Evolutionary conservation across 176 grass and related monocot genomes (phyloP).

Genomic region (Echinochloa phyllopogon): DNA sequence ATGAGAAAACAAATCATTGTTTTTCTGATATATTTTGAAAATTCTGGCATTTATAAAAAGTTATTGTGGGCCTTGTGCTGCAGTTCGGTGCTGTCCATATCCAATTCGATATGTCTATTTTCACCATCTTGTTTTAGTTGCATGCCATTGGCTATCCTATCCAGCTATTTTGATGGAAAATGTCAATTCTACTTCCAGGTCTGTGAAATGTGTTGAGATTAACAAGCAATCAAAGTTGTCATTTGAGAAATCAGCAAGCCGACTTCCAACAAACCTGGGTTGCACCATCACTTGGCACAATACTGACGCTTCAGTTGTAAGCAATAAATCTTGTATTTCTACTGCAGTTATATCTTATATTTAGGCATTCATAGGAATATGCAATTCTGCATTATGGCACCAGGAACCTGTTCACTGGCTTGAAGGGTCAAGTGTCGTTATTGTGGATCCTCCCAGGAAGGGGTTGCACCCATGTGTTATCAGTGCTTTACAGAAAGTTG

Average conservation of each 20-base stretch:
- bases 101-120: conserved; percentile 4
- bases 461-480: conserved; percentile 85
- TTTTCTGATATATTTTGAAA: conserved; percentile 18
- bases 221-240: conserved; percentile 91
- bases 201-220: conserved; percentile 97
- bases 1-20: not conserved
- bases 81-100: not conserved
- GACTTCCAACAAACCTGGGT: conserved; percentile 71
- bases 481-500: conserved; percentile 71
- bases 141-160: conserved; percentile 9
- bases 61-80: not conserved
- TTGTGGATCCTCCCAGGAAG: conserved; percentile 99
- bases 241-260: conserved; percentile 88
- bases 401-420: conserved; percentile 94
- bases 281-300: conserved; percentile 95
- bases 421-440: conserved; percentile 75
- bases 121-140: conserved; percentile 19
- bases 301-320: conserved; percentile 91
- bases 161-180: conserved; percentile 35
- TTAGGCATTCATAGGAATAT: conserved; percentile 43
- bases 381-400: conserved; percentile 38
- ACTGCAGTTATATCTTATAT: conserved; percentile 31
- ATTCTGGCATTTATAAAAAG: not conserved
- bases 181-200: conserved; percentile 56
- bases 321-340: conserved; percentile 40